Percentiles rank a stretch among this genome's conserved stretches.
These are phyloP conservation scores for Mallotus repandus DNA, from an alignment of 441 rosid species.

Conservation along the genomic window DNA sequence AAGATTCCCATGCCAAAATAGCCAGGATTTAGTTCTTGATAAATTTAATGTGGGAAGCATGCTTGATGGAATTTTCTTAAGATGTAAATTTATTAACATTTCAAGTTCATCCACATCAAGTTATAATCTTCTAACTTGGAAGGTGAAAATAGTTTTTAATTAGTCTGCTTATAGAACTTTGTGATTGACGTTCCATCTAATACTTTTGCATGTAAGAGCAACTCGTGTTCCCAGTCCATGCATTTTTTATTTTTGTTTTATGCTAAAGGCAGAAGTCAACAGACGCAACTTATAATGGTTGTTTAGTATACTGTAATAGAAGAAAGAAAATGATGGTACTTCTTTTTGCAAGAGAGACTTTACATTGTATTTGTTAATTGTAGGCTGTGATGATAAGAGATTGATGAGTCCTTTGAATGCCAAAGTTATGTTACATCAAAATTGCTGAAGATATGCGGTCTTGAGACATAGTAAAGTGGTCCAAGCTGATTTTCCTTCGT, in stretches of 20 bases:
- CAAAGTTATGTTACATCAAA: not conserved
- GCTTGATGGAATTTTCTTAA: not conserved
- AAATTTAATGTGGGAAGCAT: not conserved
- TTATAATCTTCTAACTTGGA: not conserved
- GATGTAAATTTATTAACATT: not conserved
- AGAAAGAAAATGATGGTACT: not conserved
- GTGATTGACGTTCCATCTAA: not conserved
- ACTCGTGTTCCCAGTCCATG: not conserved
- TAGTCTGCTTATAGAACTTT: not conserved
- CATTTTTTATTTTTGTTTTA: not conserved
- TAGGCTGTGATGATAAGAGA: not conserved
- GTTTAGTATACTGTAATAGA: not conserved
- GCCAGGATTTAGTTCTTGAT: not conserved
- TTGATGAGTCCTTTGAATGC: not conserved
- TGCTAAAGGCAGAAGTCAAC: not conserved
- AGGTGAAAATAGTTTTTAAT: not conserved
- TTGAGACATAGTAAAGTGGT: not conserved
- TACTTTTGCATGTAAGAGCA: not conserved
- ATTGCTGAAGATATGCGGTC: not conserved
- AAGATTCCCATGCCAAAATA: not conserved
- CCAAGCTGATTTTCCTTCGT: not conserved
- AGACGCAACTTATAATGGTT: not conserved
- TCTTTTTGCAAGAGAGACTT: not conserved
- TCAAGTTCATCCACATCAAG: not conserved
- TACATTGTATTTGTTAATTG: not conserved